Evolutionary conservation across 352 stramenopile species (phyloP), one percentile per base, ranked within the genome.

Genomic region (Peronosclerospora sorghi): DNA sequence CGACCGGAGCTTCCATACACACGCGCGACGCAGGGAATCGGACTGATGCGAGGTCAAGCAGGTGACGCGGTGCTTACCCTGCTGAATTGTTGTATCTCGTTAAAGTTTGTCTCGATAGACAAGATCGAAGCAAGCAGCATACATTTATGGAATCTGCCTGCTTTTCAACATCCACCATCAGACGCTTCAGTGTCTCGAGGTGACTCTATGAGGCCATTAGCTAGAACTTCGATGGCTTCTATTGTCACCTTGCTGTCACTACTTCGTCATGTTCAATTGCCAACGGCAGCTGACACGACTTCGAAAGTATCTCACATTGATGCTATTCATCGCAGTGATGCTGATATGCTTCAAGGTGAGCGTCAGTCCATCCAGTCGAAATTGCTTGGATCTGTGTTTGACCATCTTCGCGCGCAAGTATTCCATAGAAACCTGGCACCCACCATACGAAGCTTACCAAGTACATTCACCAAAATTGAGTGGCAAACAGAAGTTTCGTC

Each of bases 1-100:
- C 68, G 69, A 12, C 56, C 68, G 8, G 69, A 82, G 23, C 50
- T 82, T 15, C 72, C 72, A 8, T 84, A 80, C 29, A 34, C 36
- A 4, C 62, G 67, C 13, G 36, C 57, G 20, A 84, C 72, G 1
- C 66, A 73, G 18, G 68, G 59, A 20, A 62, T 69, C 13, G 56
- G 54, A 14, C 20, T 82, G 10, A 55, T 51, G 41, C 54, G 61
- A 51, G 63, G 70, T 19, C 48, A 69, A 45, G 50, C 62, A 23
- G 72, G 72, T 17, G 63, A 80, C 17, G 45, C 73, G 15, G 72
- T 82, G 5, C 48, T 84, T 14, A 65, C 48, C 10, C 28, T 84
- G 12, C 46, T 82, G 10, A 61, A 63, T 40, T 76, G 60, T 35
- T 72, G 63, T 30, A 41, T 80, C 40, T 59, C 53, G 12, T 74